Evolutionary conservation across 345 rosid species (phyloP), one percentile per base, ranked within the genome.

Genomic region (Arabidopsis arenosa): DNA sequence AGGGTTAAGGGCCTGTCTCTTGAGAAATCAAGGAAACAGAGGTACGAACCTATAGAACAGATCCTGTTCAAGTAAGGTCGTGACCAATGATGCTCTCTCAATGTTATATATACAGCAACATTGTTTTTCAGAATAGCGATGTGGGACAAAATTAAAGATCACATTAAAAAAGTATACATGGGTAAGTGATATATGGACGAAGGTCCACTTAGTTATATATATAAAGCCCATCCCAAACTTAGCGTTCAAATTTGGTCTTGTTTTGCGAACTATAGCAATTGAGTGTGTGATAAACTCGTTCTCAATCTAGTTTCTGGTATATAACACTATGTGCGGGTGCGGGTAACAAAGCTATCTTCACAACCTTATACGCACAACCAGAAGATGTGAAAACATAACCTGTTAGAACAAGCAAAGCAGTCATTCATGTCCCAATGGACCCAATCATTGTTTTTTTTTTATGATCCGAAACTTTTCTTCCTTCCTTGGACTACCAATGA

Each of bases 11-110:
- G 18, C 18, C 36, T 55, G 18, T 55, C 39, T 55, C 10, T 5
- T 30, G 30, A 55, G 18, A 14, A 55, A 33, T 2, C 23, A 33
- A 35, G 26, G 43, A 57, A 0, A 35, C 43, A 57, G 43, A 57
- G 4, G 63, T 57, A 15, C 43, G 43, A 57, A 5, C 18, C 60
- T 55, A 14, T 55, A 55, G 39, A 30, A 55, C 11, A 3, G 60
- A 55, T 55, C 60, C 26, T 57, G 62, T 57, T 57, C 62, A 57
- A 57, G 41, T 57, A 57, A 33, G 41, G 26, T 57, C 41, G 63
- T 8, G 26, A 33, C 43, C 0, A 13, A 0, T 0, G 0, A 1
- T 2, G 18, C 18, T 14, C 2, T 12, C 5, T 30, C 18, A 2
- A 7, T 1, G 6, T 30, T 32, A 55, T 55, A 30, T 55, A 32